Percentiles rank a stretch among this genome's conserved stretches.
These are phyloP conservation scores for Ascochyta viciae-villosae DNA, from an alignment of 2,329 filamentous ascomycete genomes.

Conservation along the genomic window DNA sequence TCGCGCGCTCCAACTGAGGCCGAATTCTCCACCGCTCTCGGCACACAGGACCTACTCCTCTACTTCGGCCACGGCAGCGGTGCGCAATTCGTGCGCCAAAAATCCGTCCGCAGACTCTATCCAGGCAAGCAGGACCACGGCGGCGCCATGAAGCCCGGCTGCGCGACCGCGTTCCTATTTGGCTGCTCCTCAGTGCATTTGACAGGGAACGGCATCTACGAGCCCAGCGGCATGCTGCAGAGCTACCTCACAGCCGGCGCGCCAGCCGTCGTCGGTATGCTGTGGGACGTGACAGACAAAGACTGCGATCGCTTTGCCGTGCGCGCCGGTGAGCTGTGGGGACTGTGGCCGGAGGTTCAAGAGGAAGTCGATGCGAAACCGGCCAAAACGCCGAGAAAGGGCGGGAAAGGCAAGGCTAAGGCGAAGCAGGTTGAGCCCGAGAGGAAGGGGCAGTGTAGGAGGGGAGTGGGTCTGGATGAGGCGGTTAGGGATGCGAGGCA, in stretches of 20 bases:
- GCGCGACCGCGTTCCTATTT: constrained; percentile 87
- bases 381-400: constrained; percentile 33
- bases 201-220: constrained; percentile 78
- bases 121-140: constrained; percentile 47
- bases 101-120: constrained; percentile 79
- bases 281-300: constrained; percentile 98
- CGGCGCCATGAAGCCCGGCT: constrained; percentile 49
- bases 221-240: constrained; percentile 87
- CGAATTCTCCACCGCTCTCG: constrained; percentile 75
- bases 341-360: constrained; percentile 64
- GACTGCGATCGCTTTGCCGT: constrained; percentile 95
- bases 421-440: constrained; percentile 36
- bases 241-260: constrained; percentile 85
- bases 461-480: constrained; percentile 67
- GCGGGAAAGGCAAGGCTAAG: constrained; percentile 40
- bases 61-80: constrained; percentile 98
- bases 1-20: constrained; percentile 74
- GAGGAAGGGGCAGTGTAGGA: constrained; percentile 29
- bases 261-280: constrained; percentile 85
- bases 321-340: constrained; percentile 83
- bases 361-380: constrained; percentile 30
- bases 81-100: constrained; percentile 88
- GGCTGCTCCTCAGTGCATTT: constrained; percentile 89
- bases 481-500: constrained; percentile 78
- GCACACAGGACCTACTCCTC: constrained; percentile 74